These are phyloP conservation scores for Polychytrium aggregatum DNA, from an alignment of 192 early-diverging fungal species.

Conservation along the genomic window DNA sequence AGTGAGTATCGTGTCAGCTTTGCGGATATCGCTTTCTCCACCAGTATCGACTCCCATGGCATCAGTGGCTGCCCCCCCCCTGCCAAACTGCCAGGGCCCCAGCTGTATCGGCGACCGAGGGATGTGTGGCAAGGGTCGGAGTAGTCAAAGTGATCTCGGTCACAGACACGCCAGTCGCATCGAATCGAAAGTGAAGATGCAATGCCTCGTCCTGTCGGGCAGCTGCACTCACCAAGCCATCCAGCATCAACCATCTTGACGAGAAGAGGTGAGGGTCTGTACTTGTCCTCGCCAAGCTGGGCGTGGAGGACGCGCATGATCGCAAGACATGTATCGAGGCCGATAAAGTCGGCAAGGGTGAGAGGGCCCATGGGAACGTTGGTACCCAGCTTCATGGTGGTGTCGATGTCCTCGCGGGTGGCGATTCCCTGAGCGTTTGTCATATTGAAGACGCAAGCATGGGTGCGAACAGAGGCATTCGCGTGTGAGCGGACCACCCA, in stretches of 20 bases:
- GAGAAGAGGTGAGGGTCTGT: slow-evolving; percentile 83
- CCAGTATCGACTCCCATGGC: too few relatives aligned
- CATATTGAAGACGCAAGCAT: not conserved
- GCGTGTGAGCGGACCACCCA: too few relatives aligned
- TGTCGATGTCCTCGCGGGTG: slow-evolving; percentile 89
- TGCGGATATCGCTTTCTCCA: too few relatives aligned
- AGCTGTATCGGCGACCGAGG: too few relatives aligned
- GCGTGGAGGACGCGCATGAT: slow-evolving; percentile 92
- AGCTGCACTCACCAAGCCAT: slow-evolving; percentile 52
- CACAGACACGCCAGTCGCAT: not conserved
- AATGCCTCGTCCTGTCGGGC: not conserved
- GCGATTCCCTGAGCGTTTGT: slow-evolving; percentile 57
- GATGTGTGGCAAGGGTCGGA: too few relatives aligned
- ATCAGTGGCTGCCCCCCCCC: too few relatives aligned
- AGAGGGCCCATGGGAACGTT: slow-evolving; percentile 98
- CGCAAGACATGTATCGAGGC: slow-evolving; percentile 92
- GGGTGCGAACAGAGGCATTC: not conserved
- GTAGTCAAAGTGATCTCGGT: too few relatives aligned
- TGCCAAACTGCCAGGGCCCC: too few relatives aligned
- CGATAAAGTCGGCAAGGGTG: slow-evolving; percentile 94
- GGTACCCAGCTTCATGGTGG: slow-evolving; percentile 95
- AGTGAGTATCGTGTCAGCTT: too few relatives aligned
- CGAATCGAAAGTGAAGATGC: not conserved
- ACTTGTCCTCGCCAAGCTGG: slow-evolving; percentile 89
- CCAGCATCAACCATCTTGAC: slow-evolving; percentile 95